phyloP scores from a whole-genome alignment of 441 rosid species.

The Brassica balearica region DNA sequence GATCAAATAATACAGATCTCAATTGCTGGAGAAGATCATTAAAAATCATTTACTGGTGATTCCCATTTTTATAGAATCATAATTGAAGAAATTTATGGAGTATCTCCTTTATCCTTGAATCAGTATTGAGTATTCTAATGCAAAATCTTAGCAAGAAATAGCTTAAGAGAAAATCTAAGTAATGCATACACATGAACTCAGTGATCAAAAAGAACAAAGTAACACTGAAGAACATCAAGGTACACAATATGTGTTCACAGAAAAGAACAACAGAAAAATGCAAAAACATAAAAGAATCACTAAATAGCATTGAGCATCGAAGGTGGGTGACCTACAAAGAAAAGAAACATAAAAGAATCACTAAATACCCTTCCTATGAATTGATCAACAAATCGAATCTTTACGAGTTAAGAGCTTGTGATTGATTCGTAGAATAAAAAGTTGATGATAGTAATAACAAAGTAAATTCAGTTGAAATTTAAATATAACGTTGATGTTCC shows the following conservation, averaged over 20 bases:
- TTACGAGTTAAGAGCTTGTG: too few relatives aligned
- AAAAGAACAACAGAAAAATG: background rate
- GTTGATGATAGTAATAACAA: too few relatives aligned
- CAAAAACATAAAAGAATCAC: background rate
- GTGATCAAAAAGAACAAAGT: background rate
- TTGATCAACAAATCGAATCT: too few relatives aligned
- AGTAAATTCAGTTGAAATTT: too few relatives aligned
- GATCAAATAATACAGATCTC: background rate
- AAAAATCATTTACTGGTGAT: background rate
- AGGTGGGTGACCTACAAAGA: background rate
- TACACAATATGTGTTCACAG: background rate
- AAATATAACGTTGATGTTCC: too few relatives aligned
- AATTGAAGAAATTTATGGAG: background rate
- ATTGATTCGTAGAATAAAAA: too few relatives aligned
- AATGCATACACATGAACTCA: background rate
- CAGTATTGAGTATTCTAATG: background rate
- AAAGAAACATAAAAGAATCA: too few relatives aligned
- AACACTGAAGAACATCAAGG: background rate
- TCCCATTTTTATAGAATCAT: background rate
- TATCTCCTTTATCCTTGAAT: background rate
- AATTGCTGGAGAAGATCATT: background rate
- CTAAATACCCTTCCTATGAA: too few relatives aligned
- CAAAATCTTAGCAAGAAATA: background rate
- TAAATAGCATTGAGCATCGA: background rate
- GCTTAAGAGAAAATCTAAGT: background rate